phyloP scores from a whole-genome alignment of 352 stramenopile genomes.

The Phytophthora idaei region DNA sequence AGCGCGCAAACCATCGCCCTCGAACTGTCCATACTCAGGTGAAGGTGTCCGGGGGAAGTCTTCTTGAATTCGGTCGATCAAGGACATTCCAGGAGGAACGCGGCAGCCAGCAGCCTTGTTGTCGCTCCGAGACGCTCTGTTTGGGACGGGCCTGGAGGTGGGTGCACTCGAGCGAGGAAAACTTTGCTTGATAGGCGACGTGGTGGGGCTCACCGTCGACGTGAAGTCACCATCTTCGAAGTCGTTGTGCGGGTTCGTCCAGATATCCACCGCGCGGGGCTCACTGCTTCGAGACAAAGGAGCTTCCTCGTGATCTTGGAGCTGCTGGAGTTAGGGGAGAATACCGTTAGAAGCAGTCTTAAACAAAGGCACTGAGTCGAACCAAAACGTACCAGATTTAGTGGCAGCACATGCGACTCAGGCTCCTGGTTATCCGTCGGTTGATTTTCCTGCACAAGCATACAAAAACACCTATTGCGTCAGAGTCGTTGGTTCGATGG shows the following conservation, averaged over 20 bases:
- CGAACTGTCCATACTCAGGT: conserved; percentile 55
- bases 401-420: conserved; percentile 18
- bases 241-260: conserved; percentile 39
- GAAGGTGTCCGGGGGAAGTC: conserved; percentile 79
- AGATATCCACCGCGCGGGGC: conserved; percentile 32
- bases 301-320: conserved; percentile 14
- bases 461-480: conserved; percentile 11
- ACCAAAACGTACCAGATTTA: conserved; percentile 37
- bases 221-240: conserved; percentile 30
- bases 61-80: conserved; percentile 82
- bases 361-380: not conserved
- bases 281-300: conserved; percentile 12
- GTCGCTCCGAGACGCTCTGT: conserved; percentile 19
- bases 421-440: conserved; percentile 34
- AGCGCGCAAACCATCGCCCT: conserved; percentile 15
- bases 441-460: conserved; percentile 27
- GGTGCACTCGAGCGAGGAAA: conserved; percentile 26
- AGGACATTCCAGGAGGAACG: conserved; percentile 49
- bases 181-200: conserved; percentile 41
- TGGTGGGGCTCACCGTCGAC: conserved; percentile 29
- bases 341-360: conserved; percentile 8
- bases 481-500: conserved; percentile 2
- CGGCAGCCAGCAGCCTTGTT: conserved; percentile 26
- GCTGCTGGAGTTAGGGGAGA: conserved; percentile 7
- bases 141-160: conserved; percentile 10